Evolutionary conservation across 1,284 basidiomycete species (phyloP).

Genomic region (Fistulinella staudtii): DNA sequence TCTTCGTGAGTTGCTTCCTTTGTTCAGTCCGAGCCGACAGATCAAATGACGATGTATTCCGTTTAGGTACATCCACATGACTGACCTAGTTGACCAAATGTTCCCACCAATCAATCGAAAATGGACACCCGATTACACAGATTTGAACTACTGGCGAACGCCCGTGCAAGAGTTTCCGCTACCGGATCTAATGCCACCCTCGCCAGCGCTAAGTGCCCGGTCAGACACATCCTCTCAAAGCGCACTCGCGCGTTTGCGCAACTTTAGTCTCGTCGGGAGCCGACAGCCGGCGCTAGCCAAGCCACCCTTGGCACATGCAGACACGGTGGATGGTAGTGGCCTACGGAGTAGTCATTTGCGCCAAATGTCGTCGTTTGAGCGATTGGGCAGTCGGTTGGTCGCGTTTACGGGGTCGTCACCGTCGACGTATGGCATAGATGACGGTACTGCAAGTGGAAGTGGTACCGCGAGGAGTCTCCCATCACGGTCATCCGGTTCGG

Average conservation of each 20-base stretch:
- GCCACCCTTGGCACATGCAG: slow-evolving; percentile 31
- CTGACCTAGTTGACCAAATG: slow-evolving; percentile 98
- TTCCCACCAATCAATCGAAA: slow-evolving; percentile 94
- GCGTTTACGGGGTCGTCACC: slow-evolving; percentile 40
- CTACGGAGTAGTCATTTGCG: slow-evolving; percentile 42
- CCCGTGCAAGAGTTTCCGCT: slow-evolving; percentile 77
- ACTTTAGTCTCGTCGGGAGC: slow-evolving; percentile 69
- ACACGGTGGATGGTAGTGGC: slow-evolving; percentile 19
- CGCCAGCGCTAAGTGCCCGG: slow-evolving; percentile 87
- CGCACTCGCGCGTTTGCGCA: slow-evolving; percentile 73
- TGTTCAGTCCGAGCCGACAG: not conserved
- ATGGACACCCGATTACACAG: slow-evolving; percentile 87
- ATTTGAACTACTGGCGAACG: slow-evolving; percentile 95
- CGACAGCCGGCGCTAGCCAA: slow-evolving; percentile 39
- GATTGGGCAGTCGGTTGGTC: slow-evolving; percentile 55
- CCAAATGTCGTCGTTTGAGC: slow-evolving; percentile 71
- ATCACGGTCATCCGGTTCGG: slow-evolving; percentile 43
- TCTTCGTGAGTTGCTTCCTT: slow-evolving; percentile 64
- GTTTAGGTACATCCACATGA: slow-evolving; percentile 88
- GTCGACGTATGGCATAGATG: slow-evolving; percentile 30
- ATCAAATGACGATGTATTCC: not conserved
- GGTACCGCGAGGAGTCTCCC: slow-evolving; percentile 49
- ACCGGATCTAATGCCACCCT: slow-evolving; percentile 88
- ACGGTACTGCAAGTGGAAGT: slow-evolving; percentile 28
- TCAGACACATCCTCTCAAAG: slow-evolving; percentile 78